These are phyloP conservation scores for Camelina laxa DNA, from an alignment of 345 rosid species.

Conservation along the genomic window DNA sequence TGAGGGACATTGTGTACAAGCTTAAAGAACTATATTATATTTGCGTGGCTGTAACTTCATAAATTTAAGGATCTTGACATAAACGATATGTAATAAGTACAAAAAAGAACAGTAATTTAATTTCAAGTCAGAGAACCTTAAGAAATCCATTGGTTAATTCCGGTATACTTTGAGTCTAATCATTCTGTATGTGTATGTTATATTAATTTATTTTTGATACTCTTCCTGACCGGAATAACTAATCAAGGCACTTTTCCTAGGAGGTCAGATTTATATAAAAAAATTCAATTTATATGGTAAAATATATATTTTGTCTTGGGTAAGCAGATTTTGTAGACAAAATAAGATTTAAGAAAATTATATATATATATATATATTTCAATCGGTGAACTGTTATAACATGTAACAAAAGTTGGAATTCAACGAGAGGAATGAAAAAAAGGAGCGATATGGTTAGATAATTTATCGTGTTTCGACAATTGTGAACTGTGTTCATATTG, in stretches of 20 bases:
- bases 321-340: constrained; percentile 4
- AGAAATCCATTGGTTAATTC: constrained; percentile 44
- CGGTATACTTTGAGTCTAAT: constrained; percentile 33
- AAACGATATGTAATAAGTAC: not conserved
- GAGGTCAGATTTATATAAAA: constrained; percentile 14
- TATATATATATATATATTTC: no score
- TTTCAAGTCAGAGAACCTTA: constrained; percentile 35
- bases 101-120: not conserved
- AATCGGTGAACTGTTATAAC: not conserved
- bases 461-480: constrained; percentile 7
- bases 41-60: constrained; percentile 4
- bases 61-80: constrained; percentile 12
- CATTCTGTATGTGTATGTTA: constrained; percentile 10
- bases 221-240: constrained; percentile 41
- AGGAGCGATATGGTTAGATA: constrained; percentile 17
- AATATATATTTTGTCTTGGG: constrained; percentile 19
- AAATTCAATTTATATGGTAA: not conserved
- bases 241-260: constrained; percentile 43
- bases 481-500: constrained; percentile 26
- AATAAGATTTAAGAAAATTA: not conserved
- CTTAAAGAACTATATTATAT: not conserved
- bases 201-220: constrained; percentile 23
- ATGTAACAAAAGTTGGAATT: constrained; percentile 24
- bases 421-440: constrained; percentile 15
- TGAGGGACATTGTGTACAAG: constrained; percentile 19